A percentile compares a stretch with the other conserved stretches of the same genome.
These are phyloP conservation scores for Solanum hybrid DNA, from an alignment of 305 asterid species.

Conservation along the genomic window DNA sequence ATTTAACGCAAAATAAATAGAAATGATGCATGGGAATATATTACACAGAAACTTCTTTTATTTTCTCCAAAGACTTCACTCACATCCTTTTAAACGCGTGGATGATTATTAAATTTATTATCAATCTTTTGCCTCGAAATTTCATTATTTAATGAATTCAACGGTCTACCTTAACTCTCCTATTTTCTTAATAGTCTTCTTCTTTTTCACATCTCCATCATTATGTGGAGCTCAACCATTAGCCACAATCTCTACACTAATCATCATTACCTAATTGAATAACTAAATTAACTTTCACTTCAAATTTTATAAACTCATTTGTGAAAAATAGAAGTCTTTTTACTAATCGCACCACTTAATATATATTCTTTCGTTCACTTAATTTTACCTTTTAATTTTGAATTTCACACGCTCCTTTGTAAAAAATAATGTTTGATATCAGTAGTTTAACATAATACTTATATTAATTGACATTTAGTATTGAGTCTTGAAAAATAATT, in stretches of 20 bases:
- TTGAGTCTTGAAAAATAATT: background rate
- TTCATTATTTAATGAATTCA: background rate
- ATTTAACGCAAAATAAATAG: background rate
- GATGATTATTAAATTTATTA: background rate
- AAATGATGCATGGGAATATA: background rate
- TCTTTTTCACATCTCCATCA: background rate
- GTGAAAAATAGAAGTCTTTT: background rate
- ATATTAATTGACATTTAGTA: background rate
- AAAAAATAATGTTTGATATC: background rate
- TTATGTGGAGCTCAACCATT: background rate
- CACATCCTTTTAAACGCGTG: background rate
- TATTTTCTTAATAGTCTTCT: background rate
- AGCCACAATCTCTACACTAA: background rate
- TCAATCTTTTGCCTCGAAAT: conserved; percentile 1
- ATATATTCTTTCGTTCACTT: too few relatives aligned
- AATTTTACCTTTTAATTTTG: too few relatives aligned
- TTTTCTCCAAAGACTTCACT: background rate
- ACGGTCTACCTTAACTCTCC: background rate
- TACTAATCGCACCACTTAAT: background rate
- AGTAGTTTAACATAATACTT: background rate
- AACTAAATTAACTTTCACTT: background rate
- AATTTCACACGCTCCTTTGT: background rate
- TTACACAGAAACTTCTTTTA: background rate
- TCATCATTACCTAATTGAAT: background rate
- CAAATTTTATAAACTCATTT: background rate